Base-by-base conservation (phyloP, 2,329 filamentous ascomycete genomes). In the Alternaria panax region DNA sequence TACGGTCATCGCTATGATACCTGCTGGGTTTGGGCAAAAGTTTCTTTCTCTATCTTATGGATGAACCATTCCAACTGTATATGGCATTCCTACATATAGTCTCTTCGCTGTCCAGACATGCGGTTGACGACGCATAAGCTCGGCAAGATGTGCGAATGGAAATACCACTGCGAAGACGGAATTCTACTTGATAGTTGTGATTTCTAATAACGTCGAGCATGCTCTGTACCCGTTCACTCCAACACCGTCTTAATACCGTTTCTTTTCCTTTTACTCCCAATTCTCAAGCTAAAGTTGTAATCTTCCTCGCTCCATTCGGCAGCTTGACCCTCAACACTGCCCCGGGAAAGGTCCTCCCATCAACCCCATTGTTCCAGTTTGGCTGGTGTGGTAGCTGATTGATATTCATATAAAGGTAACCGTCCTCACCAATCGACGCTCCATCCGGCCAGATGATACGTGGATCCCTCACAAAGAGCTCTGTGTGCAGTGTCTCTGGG, bases 371-470 rank as follows among this genome's bases (percentile, higher is more conserved):
- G 60, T 84, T 84, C 81, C 81, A 83, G 54, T 79, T 75, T 3
- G 80, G 76, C 70, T 83, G 80, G 65, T 80, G 82, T 1, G 78
- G 80, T 57, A 85, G 60, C 67, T 85, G 82, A 62, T 85, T 67
- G n/a, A 69, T 55, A 53, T 82, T 83, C 57, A 83, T 67, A 60
- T 85, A 84, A 14, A 84, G 65, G 50, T 81, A 84, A 3, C 65
- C 65, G 60, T 71, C 69, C 20, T 61, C 58, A 1, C 55, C 66
- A 2, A 72, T 52, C 30, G 54, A 64, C 43, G 65, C 74, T 0
- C 81, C 83, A 69, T 85, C 82, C 0, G 81, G 76, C 82, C 83
- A 85, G 11, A 81, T 81, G 27, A 83, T 78, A 22, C 79, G 64
- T 20, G 79, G 76, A 58, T 83, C 82, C 16, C 83, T 65, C 11